These are phyloP conservation scores for Wickerhamomyces bovis DNA, from an alignment of 805 yeast genomes.

Conservation along the genomic window DNA sequence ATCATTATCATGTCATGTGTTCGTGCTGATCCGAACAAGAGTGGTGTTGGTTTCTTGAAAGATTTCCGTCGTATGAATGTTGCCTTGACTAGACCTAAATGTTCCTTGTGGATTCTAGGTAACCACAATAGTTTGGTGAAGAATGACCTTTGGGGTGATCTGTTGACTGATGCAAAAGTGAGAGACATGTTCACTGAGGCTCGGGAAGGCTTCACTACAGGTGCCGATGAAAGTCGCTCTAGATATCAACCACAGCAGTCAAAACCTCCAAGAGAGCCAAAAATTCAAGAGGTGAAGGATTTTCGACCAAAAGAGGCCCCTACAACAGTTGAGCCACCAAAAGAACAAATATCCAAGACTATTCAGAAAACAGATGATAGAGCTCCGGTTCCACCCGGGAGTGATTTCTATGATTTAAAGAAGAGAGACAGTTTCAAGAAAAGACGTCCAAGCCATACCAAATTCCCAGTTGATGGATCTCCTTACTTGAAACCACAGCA, in stretches of 20 bases:
- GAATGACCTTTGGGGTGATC: constrained; percentile 67
- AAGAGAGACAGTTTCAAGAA: background rate
- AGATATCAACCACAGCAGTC: background rate
- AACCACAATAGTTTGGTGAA: constrained; percentile 56
- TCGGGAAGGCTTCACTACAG: constrained; percentile 14
- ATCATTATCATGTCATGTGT: constrained; percentile 93
- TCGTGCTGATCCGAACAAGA: constrained; percentile 60
- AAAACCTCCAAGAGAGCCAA: background rate
- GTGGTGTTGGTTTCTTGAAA: constrained; percentile 78
- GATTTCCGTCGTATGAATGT: constrained; percentile 96
- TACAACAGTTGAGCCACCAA: background rate
- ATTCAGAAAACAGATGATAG: background rate
- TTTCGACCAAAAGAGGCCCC: background rate
- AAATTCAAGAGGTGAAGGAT: background rate
- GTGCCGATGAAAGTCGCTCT: background rate
- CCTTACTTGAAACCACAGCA: background rate
- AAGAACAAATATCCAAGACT: background rate
- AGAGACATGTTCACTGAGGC: constrained; percentile 29
- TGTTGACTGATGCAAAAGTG: constrained; percentile 58
- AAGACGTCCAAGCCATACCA: background rate
- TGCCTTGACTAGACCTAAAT: constrained; percentile 88
- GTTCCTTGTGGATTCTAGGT: constrained; percentile 91
- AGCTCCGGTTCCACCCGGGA: background rate
- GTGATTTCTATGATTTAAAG: background rate
- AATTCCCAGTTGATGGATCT: background rate